Evolutionary conservation across 1,139 yeast genomes (phyloP).

Genomic region (Saccharomyces pastorianus): DNA sequence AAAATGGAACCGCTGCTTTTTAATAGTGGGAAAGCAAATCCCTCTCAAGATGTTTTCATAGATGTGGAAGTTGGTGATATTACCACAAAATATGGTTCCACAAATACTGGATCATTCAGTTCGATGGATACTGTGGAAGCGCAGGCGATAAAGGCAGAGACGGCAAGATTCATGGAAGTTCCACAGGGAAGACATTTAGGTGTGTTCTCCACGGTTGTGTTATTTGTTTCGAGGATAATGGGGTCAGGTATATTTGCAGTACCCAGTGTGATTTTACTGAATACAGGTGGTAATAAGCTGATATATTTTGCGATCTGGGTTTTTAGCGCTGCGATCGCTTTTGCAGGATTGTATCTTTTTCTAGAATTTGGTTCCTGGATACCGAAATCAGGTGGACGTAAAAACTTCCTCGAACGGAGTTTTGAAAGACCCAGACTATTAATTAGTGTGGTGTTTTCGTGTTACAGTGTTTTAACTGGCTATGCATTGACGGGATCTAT

Average conservation of each 20-base stretch:
- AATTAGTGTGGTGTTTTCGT: slow-evolving; percentile 50
- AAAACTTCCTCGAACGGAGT: slow-evolving; percentile 59
- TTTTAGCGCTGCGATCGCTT: slow-evolving; percentile 51
- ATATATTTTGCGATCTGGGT: slow-evolving; percentile 56
- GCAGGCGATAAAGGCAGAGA: slow-evolving; percentile 16
- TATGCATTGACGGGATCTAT: slow-evolving; percentile 57
- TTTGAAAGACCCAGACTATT: slow-evolving; percentile 53
- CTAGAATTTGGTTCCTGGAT: slow-evolving; percentile 62
- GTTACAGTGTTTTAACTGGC: slow-evolving; percentile 55
- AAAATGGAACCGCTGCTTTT: not conserved
- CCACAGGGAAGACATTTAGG: slow-evolving; percentile 76
- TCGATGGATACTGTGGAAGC: slow-evolving; percentile 8
- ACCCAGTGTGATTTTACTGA: slow-evolving; percentile 57
- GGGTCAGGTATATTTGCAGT: slow-evolving; percentile 75
- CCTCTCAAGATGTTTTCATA: not conserved
- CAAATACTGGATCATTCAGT: slow-evolving; percentile 3
- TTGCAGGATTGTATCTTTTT: slow-evolving; percentile 58
- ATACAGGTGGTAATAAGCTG: slow-evolving; percentile 58
- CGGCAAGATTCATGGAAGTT: slow-evolving; percentile 35
- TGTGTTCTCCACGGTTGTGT: slow-evolving; percentile 52
- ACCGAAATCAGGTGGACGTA: slow-evolving; percentile 69
- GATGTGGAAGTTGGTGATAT: slow-evolving; percentile 2
- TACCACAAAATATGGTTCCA: slow-evolving; percentile 1
- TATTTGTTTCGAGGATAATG: slow-evolving; percentile 60
- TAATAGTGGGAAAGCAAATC: not conserved